These are phyloP conservation scores for Fistulinella prunicolor DNA, from an alignment of 768 basidiomycete genomes.

Conservation along the genomic window DNA sequence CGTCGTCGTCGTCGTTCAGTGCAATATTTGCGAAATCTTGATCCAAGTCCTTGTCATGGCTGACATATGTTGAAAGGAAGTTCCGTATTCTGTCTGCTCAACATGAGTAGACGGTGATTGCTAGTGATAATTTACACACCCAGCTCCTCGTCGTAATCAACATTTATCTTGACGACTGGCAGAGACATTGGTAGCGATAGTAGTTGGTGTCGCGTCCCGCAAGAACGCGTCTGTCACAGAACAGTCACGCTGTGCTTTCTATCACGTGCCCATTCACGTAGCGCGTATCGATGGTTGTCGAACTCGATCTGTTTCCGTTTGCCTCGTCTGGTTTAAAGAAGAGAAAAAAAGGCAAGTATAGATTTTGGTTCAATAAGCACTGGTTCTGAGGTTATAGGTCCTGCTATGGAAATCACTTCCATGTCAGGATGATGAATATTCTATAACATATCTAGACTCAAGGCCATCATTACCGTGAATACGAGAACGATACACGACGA, in stretches of 20 bases:
- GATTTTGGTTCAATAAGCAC: too few relatives aligned
- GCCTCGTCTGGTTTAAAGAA: too few relatives aligned
- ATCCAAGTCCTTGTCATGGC: conserved; percentile 62
- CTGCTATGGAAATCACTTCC: too few relatives aligned
- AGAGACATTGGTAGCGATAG: conserved; percentile 52
- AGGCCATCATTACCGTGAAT: too few relatives aligned
- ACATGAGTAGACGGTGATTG: conserved; percentile 1
- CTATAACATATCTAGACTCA: too few relatives aligned
- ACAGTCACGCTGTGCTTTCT: conserved; percentile 7
- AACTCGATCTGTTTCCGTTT: too few relatives aligned
- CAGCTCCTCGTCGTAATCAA: conserved; percentile 73
- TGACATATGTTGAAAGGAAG: conserved; percentile 70
- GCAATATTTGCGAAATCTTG: conserved; percentile 68
- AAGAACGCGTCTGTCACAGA: conserved; percentile 29
- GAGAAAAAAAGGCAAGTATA: too few relatives aligned
- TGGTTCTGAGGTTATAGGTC: too few relatives aligned
- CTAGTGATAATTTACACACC: conserved; percentile 36
- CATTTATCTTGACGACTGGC: conserved; percentile 53
- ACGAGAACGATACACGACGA: too few relatives aligned
- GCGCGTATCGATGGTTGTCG: too few relatives aligned
- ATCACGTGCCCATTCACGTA: conserved; percentile 24
- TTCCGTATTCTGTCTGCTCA: conserved; percentile 60
- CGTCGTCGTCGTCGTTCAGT: conserved; percentile 50
- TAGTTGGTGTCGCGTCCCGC: conserved; percentile 18
- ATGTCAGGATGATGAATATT: too few relatives aligned